Evolutionary conservation across 2,329 filamentous ascomycete genomes (phyloP).

Genomic region (Gnomoniopsis smithogilvyi): DNA sequence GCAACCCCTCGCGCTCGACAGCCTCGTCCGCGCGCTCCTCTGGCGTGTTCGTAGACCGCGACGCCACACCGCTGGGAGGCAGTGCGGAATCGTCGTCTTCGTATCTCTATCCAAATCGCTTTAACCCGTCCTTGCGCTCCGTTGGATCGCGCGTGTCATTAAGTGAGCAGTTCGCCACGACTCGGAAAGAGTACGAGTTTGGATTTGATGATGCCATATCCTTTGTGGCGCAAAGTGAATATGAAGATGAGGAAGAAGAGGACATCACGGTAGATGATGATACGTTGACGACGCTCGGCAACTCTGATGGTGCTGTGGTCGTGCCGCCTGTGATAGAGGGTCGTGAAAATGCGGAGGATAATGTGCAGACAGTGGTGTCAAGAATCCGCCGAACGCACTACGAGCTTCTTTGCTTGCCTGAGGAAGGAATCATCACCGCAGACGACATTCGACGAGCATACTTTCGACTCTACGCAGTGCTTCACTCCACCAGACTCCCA

Average conservation of each 20-base stretch:
- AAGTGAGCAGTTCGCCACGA: slow-evolving; percentile 45
- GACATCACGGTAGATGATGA: slow-evolving; percentile 5
- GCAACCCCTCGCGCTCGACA: slow-evolving; percentile 6
- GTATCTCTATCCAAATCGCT: background rate
- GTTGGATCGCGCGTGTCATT: slow-evolving; percentile 44
- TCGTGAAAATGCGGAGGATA: background rate
- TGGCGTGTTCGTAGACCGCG: background rate
- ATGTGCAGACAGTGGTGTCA: background rate
- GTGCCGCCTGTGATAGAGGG: background rate
- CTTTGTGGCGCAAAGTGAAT: slow-evolving; percentile 31
- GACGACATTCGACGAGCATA: slow-evolving; percentile 38
- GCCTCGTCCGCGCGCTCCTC: slow-evolving; percentile 14
- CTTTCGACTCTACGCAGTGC: slow-evolving; percentile 39
- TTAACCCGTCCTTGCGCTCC: slow-evolving; percentile 26
- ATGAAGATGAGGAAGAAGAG: background rate
- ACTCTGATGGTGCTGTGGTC: slow-evolving; percentile 13
- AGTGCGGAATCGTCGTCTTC: too few species aligned
- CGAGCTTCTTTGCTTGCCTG: slow-evolving; percentile 42
- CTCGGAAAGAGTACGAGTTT: slow-evolving; percentile 43
- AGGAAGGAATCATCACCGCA: slow-evolving; percentile 24
- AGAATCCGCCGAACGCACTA: slow-evolving; percentile 27
- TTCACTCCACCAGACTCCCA: slow-evolving; percentile 42
- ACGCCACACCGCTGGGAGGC: background rate
- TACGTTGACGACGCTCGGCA: slow-evolving; percentile 21
- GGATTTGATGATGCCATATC: slow-evolving; percentile 46